Evolutionary conservation across 2,329 filamentous ascomycete species (phyloP).

Genomic region (Monilinia aucupariae): DNA sequence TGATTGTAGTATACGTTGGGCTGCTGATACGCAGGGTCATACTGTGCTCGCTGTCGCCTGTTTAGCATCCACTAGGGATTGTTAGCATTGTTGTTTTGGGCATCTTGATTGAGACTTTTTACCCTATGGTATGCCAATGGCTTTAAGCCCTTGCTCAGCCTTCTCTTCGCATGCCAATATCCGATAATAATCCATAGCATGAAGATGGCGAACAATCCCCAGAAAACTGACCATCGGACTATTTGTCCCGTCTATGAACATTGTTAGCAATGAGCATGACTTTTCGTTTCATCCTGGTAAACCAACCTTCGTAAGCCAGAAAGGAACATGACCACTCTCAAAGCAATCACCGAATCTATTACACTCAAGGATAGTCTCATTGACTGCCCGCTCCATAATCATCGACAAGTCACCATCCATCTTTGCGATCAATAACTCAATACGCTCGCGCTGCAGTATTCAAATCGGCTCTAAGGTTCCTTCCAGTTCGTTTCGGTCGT

Average conservation of each 20-base stretch:
- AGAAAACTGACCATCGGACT: conserved; percentile 67
- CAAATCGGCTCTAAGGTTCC: background rate
- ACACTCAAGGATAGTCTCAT: background rate
- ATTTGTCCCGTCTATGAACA: conserved; percentile 34
- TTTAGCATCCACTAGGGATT: conserved; percentile 32
- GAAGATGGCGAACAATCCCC: conserved; percentile 53
- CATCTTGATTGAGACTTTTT: conserved; percentile 31
- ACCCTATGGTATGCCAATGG: conserved; percentile 68
- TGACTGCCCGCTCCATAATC: background rate
- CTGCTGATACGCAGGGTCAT: conserved; percentile 44
- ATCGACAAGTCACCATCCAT: conserved; percentile 6
- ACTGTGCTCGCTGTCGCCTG: conserved; percentile 30
- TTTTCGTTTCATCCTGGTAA: background rate
- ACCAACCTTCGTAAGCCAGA: conserved; percentile 40
- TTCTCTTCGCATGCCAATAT: conserved; percentile 62
- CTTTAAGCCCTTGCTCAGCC: conserved; percentile 59
- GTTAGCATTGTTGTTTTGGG: conserved; percentile 20
- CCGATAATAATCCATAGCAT: conserved; percentile 60
- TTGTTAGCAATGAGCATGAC: conserved; percentile 25
- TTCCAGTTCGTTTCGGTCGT: background rate
- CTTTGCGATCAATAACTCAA: background rate
- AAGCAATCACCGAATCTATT: conserved; percentile 26
- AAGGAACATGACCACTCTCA: conserved; percentile 31
- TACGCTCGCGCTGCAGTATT: background rate
- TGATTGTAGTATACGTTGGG: conserved; percentile 39